Conservation (phyloP, 495 filamentous ascomycete genomes). For the Articulospora tetracladia region DNA sequence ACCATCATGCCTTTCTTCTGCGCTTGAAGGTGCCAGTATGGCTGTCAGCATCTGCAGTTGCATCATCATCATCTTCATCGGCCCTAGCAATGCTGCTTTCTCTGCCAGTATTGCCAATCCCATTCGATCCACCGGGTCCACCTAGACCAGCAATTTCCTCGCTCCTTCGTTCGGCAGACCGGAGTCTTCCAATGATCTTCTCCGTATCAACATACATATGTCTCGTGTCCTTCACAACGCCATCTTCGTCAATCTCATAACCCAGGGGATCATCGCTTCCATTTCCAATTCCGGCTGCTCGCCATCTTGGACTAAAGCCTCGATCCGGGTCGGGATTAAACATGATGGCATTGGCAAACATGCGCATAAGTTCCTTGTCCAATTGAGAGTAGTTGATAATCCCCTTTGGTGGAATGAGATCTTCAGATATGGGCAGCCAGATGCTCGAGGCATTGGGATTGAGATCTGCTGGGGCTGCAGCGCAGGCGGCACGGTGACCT, state of each 20-base stretch:
- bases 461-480: slow-evolving; percentile 45
- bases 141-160: slow-evolving; percentile 10
- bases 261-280: slow-evolving; percentile 28
- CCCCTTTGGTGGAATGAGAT: slow-evolving; percentile 79
- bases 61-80: slow-evolving; percentile 17
- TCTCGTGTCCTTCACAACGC: slow-evolving; percentile 73
- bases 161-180: slow-evolving; percentile 47
- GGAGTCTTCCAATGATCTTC: slow-evolving; percentile 52
- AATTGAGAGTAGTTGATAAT: slow-evolving; percentile 94
- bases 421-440: slow-evolving; percentile 64
- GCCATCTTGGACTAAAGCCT: slow-evolving; percentile 60
- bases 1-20: slow-evolving; percentile 16
- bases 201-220: slow-evolving; percentile 83
- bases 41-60: slow-evolving; percentile 16
- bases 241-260: slow-evolving; percentile 36
- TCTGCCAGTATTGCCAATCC: neutral
- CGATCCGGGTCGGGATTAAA: slow-evolving; percentile 78
- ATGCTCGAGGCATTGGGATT: slow-evolving; percentile 45
- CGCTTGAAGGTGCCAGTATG: slow-evolving; percentile 12
- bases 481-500: slow-evolving; percentile 70
- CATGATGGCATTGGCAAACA: slow-evolving; percentile 98
- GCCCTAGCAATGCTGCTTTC: slow-evolving; percentile 17
- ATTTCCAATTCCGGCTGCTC: slow-evolving; percentile 24
- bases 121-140: neutral
- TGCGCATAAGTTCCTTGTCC: slow-evolving; percentile 92